Evolutionary conservation across 306 rosid species (phyloP).

Genomic region (Urtica urens): DNA sequence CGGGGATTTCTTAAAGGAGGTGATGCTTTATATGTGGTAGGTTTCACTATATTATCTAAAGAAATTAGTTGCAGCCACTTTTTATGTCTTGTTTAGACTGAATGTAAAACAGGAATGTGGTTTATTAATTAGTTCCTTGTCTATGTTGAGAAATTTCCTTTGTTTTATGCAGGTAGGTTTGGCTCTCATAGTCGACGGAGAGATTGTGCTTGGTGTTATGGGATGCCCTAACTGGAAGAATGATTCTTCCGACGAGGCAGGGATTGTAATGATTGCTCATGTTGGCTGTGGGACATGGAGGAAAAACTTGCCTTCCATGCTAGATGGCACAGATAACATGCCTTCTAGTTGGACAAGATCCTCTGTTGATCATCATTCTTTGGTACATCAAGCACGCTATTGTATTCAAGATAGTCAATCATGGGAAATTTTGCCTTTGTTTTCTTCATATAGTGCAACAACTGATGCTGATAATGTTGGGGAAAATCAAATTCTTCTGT

Average conservation of each 20-base stretch:
- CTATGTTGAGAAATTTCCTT: background rate
- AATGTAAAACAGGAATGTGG: no score
- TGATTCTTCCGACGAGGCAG: constrained; percentile 36
- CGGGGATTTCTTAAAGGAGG: constrained; percentile 57
- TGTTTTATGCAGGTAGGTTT: constrained; percentile 59
- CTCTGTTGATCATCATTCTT: constrained; percentile 40
- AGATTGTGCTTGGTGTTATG: constrained; percentile 67
- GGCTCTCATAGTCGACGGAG: constrained; percentile 85
- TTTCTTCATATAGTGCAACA: constrained; percentile 37
- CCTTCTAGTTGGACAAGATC: constrained; percentile 53
- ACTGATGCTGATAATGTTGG: constrained; percentile 27
- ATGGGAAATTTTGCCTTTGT: constrained; percentile 68
- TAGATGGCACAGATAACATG: constrained; percentile 19
- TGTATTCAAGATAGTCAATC: constrained; percentile 70
- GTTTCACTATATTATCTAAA: constrained; percentile 11
- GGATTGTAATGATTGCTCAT: constrained; percentile 71
- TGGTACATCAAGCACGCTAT: constrained; percentile 43
- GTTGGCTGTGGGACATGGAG: constrained; percentile 71
- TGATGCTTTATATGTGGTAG: constrained; percentile 61
- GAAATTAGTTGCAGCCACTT: background rate
- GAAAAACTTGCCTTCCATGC: constrained; percentile 25
- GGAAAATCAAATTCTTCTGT: constrained; percentile 43
- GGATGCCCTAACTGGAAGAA: constrained; percentile 82
- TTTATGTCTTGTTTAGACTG: background rate
- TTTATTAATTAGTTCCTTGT: background rate